Evolutionary conservation across 2,329 filamentous ascomycete species (phyloP).

Genomic region (Paracoccidioides brasiliensis): DNA sequence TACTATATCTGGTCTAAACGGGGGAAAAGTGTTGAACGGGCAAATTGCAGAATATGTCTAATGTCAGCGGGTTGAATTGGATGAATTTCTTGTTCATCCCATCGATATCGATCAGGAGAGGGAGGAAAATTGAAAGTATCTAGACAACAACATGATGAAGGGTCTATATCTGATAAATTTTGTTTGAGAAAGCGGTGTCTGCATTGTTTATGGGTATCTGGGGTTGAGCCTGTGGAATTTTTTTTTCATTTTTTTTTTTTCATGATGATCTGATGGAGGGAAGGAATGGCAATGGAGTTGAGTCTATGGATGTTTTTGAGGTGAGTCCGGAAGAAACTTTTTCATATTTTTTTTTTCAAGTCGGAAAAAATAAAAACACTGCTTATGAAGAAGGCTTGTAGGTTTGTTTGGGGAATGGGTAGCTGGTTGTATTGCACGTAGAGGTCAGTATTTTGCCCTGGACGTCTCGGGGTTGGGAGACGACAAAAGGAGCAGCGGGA

Average conservation of each 20-base stretch:
- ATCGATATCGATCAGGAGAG: too few species aligned
- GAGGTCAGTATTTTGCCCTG: conserved; percentile 1
- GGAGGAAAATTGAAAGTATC: not conserved
- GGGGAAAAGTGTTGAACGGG: too few species aligned
- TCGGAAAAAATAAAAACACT: too few species aligned
- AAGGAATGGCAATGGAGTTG: too few species aligned
- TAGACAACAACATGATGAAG: not conserved
- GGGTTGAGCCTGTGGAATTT: conserved; percentile 6
- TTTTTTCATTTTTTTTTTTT: not conserved
- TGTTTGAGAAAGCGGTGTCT: not conserved
- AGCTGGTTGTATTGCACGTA: conserved; percentile 37
- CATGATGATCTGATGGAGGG: not conserved
- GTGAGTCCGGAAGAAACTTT: not conserved
- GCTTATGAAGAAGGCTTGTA: conserved; percentile 43
- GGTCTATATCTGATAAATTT: not conserved
- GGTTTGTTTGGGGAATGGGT: conserved; percentile 68
- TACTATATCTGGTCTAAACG: too few species aligned
- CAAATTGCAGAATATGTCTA: too few species aligned
- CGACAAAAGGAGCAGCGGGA: not conserved
- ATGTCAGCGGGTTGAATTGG: too few species aligned
- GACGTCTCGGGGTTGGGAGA: not conserved
- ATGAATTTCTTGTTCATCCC: too few species aligned
- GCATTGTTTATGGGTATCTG: not conserved
- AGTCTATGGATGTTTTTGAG: not conserved
- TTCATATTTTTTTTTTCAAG: not conserved